A percentile compares a stretch with the other conserved stretches of the same genome.
Evolutionary conservation across 768 basidiomycete species (phyloP).

Genomic region (Termitomyces heimii): DNA sequence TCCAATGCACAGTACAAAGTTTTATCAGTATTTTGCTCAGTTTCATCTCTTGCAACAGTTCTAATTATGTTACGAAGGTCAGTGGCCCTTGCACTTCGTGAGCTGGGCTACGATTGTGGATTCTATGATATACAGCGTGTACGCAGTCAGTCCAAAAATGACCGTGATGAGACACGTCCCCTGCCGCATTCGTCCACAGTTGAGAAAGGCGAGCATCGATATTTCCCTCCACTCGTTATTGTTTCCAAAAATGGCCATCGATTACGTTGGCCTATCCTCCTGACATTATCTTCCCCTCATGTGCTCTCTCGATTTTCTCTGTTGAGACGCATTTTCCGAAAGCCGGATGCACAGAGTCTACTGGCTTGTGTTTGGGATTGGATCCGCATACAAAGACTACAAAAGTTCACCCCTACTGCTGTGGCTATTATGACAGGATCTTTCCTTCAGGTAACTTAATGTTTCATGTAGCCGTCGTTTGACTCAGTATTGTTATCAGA

Average conservation of each 20-base stretch:
- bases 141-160: neutral
- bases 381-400: neutral
- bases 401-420: slow-evolving; percentile 3
- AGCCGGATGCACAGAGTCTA: neutral
- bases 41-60: neutral
- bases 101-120: neutral
- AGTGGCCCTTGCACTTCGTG: neutral
- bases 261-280: neutral
- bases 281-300: slow-evolving; percentile 12
- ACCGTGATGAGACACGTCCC: neutral
- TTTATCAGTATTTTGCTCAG: neutral
- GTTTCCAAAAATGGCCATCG: neutral
- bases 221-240: neutral
- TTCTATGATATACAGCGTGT: neutral
- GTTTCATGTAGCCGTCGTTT: neutral
- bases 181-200: neutral
- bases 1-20: slow-evolving; percentile 1
- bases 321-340: neutral
- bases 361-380: slow-evolving; percentile 4
- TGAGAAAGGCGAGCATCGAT: neutral
- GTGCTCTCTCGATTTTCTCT: slow-evolving; percentile 6
- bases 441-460: slow-evolving; percentile 9
- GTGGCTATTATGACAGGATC: slow-evolving; percentile 11
- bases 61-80: slow-evolving; percentile 1
- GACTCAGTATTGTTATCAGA: neutral